Base-by-base conservation (phyloP, 1,284 basidiomycete species). In the Spongiforma sp. region DNA sequence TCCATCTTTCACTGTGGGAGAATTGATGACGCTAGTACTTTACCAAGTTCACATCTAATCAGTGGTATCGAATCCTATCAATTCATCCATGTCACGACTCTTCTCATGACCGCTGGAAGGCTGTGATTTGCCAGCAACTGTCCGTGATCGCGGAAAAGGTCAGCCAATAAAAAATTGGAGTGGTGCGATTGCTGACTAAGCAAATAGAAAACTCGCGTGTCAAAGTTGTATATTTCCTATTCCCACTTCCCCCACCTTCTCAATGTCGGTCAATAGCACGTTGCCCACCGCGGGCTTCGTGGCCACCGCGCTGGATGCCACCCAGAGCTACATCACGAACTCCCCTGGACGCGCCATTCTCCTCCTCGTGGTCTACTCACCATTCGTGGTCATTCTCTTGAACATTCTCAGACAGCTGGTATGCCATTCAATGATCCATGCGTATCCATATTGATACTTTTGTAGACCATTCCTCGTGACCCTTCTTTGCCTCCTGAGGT, bases 401-500 rank as follows among this genome's bases (percentile, higher is more conserved):
- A 91, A 93, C 69, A 82, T 91, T 52, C 75, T 88, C 15, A 77
- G 79, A 62, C 90, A 91, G 75, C 72, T 90, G 61, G 89, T 90
- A 68, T 63, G 86, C n/a, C 77, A 36, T 54, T 30, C 32, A 26
- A 14, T 32, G 7, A 30, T 24, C 3, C 15, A 41, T 52, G 7
- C 32, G 56, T 37, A 69, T 50, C 32, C 46, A 43, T n/a, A 39
- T 43, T 68, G 24, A 69, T 43, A 30, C 10, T 33, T 43, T n/a
- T 14, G 6, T 19, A 89, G 87, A 55, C 83, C 62, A 66, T 84
- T 28, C 89, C 89, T 30, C 79, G 80, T 60, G 82, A 89, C 73
- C 82, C 83, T 57, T 84, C 83, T 21, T 69, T 84, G 33, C 93
- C 93, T 7, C 93, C 93, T 0, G 79, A 90, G 55, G 93, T 95